A percentile compares a stretch with the other conserved stretches of the same genome.
Evolutionary conservation across 768 basidiomycete genomes (phyloP).

Genomic region (Stropharia rugosoannulata): DNA sequence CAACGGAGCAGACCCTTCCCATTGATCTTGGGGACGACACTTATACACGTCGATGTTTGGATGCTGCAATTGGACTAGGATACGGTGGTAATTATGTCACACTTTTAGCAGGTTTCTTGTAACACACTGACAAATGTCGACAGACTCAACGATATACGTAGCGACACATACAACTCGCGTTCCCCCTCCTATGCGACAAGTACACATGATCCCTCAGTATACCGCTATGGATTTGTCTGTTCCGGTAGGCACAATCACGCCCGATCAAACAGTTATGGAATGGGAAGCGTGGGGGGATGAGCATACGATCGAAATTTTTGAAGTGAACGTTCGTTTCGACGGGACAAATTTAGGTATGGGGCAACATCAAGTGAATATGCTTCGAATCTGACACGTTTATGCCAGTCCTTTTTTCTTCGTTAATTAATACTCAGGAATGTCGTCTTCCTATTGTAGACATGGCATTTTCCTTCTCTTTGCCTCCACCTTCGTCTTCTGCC

Average conservation of each 20-base stretch:
- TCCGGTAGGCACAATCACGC: slow-evolving; percentile 25
- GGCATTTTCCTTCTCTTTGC: slow-evolving; percentile 42
- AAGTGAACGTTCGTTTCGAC: slow-evolving; percentile 53
- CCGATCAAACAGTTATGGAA: slow-evolving; percentile 29
- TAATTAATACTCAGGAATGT: slow-evolving; percentile 11
- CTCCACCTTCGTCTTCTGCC: slow-evolving; percentile 23
- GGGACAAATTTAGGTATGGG: slow-evolving; percentile 38
- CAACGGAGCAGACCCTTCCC: slow-evolving; percentile 31
- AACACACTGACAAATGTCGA: slow-evolving; percentile 2
- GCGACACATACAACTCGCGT: slow-evolving; percentile 60
- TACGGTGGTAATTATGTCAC: slow-evolving; percentile 48
- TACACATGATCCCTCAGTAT: slow-evolving; percentile 21
- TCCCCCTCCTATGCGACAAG: slow-evolving; percentile 33
- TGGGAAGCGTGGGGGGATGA: slow-evolving; percentile 66
- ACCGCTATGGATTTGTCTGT: slow-evolving; percentile 44
- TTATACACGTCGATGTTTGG: slow-evolving; percentile 41
- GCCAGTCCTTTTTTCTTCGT: slow-evolving; percentile 6
- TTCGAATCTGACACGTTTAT: background rate
- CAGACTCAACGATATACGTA: slow-evolving; percentile 58
- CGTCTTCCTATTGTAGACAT: slow-evolving; percentile 26
- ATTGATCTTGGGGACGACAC: slow-evolving; percentile 29
- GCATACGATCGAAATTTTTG: slow-evolving; percentile 55
- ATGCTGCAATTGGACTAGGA: slow-evolving; percentile 58
- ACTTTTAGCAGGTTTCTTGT: background rate
- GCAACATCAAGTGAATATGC: background rate